Conservation (phyloP, 2,329 filamentous ascomycete genomes). For the Ophiocordyceps camponoti-leonardi region DNA sequence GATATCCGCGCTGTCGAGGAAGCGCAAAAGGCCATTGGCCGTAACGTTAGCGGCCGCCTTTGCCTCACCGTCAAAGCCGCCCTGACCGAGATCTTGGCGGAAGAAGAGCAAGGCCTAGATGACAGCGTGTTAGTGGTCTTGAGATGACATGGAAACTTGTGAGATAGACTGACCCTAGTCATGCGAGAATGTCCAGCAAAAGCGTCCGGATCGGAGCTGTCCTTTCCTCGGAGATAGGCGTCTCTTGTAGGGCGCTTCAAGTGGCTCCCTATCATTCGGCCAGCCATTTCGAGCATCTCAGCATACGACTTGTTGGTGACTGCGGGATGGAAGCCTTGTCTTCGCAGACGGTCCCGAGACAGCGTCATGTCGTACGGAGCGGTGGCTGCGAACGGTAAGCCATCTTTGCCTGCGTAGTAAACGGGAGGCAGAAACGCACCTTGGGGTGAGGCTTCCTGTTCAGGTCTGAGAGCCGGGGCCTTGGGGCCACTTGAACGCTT, state of each 20-base stretch:
- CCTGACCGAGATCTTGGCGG: constrained; percentile 1
- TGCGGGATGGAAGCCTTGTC: constrained; percentile 5
- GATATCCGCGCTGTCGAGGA: constrained; percentile 4
- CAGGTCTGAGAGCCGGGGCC: not conserved
- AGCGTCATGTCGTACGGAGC: constrained; percentile 4
- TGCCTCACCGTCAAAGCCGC: not conserved
- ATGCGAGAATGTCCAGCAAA: not conserved
- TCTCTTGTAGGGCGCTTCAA: not conserved
- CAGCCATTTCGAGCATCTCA: constrained; percentile 1
- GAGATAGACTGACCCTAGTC: constrained; percentile 1
- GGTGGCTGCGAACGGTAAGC: not conserved
- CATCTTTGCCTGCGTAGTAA: too few relatives aligned
- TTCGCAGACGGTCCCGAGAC: constrained; percentile 3
- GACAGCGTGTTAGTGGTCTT: not conserved
- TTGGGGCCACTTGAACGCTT: not conserved
- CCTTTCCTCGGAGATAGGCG: not conserved
- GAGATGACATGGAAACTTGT: not conserved
- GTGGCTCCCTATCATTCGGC: not conserved
- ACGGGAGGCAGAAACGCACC: too few relatives aligned
- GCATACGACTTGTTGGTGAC: constrained; percentile 3
- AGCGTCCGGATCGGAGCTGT: not conserved
- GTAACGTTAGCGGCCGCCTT: not conserved
- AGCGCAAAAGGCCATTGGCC: not conserved
- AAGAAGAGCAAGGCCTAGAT: constrained; percentile 3
- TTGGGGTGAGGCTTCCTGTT: not conserved